Evolutionary conservation across 176 grass and related monocot species (phyloP), one percentile per base, ranked within the genome.

Genomic region (Themeda triandra): DNA sequence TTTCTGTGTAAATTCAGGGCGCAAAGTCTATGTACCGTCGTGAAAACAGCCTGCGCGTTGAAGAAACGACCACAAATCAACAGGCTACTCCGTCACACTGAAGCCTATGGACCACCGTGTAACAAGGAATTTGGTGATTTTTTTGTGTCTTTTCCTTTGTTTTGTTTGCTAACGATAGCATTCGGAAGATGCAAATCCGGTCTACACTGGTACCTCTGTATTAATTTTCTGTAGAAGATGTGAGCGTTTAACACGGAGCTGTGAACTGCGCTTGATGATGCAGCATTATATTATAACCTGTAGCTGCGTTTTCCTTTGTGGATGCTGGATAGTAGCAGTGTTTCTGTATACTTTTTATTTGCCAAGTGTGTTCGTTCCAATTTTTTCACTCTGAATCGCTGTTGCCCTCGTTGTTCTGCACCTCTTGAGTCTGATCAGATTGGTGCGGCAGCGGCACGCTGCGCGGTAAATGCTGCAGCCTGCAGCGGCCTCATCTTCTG

Each of bases 11-110:
- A 90, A 67, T 81, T 51, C 80, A 98, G 96, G 96, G 96, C 66
- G 87, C 88, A 25, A 86, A 98, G 79, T 68, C 72, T 49, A 35
- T 84, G 1, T 98, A 98, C 83, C 86, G 40, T 2, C 92, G 96
- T 75, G 96, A 96, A 69, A 99, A 94, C 79, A 99, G 96, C 75
- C 91, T 99, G 30, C 93, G 91, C 2, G 87, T 96, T 5, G 96
- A 96, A 53, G 96, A 96, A 53, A 89, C 63, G 67, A 35, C 6
- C 58, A 72, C 77, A 37, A 13, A 45, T 28, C 15, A 44, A 51
- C 56, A 83, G 15, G 89, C 80, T 9, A 64, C 75, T 25, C 63
- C 63, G 11, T 80, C 83, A 7, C 45, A 53, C 12, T 91, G 78
- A 90, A 79, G 68, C 27, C 35, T 48, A 15, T 11, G 23, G 31